Evolutionary conservation across 177 flowering plant species (phyloP).

Genomic region (Tripterygium wilfordii): DNA sequence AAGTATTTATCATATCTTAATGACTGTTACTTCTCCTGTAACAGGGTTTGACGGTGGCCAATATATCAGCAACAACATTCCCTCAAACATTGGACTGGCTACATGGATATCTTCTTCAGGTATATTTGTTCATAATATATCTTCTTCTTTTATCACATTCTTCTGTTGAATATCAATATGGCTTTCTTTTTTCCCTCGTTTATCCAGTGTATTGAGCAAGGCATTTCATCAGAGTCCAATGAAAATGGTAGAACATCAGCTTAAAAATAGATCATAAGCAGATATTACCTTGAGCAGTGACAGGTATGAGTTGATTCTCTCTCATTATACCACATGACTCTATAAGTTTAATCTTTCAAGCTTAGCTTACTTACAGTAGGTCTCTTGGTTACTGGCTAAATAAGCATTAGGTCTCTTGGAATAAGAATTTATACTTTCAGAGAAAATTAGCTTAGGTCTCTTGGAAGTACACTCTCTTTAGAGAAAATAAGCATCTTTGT

Average conservation of each 20-base stretch:
- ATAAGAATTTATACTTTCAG: no score
- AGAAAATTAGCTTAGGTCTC: no score
- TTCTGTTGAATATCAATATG: background rate
- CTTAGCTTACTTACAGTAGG: no score
- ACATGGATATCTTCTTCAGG: conserved; percentile 93
- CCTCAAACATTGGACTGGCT: conserved; percentile 97
- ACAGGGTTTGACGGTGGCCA: conserved; percentile 87
- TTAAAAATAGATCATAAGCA: conserved; percentile 16
- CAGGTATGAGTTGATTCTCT: conserved; percentile 12
- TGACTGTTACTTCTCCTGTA: conserved; percentile 10
- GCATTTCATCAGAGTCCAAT: conserved; percentile 41
- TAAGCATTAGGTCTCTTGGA: no score
- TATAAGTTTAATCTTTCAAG: no score
- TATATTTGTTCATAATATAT: conserved; percentile 10
- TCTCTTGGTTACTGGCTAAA: no score
- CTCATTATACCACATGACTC: no score
- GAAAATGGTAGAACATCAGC: conserved; percentile 18
- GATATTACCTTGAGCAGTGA: conserved; percentile 14
- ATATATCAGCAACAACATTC: conserved; percentile 88
- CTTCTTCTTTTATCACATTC: background rate
- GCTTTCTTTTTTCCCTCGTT: background rate
- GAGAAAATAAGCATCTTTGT: no score
- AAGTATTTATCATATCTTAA: no score
- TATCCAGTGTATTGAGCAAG: conserved; percentile 75
- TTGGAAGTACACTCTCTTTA: no score